Evolutionary conservation across 1,284 basidiomycete species (phyloP).

Genomic region (Irpex rosettiformis): DNA sequence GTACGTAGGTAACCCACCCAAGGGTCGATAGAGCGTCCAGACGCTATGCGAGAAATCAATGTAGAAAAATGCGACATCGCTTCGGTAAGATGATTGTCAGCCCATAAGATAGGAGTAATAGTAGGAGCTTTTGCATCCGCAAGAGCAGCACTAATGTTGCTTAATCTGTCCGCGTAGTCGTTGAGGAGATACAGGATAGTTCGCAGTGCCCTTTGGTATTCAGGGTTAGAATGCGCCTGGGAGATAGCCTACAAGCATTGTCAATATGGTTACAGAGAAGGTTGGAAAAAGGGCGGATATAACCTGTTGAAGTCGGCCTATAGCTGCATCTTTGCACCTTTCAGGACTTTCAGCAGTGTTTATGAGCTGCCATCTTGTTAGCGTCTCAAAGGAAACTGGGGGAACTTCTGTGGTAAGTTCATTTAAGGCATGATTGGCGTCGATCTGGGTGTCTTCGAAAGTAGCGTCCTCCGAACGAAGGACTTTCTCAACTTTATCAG

Average conservation of each 20-base stretch:
- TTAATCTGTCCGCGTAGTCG: slow-evolving; percentile 37
- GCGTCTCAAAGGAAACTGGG: slow-evolving; percentile 13
- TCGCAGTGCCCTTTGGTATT: slow-evolving; percentile 34
- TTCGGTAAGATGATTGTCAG: slow-evolving; percentile 28
- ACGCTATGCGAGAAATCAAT: slow-evolving; percentile 40
- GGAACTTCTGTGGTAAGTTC: slow-evolving; percentile 14
- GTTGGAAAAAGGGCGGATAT: slow-evolving; percentile 3
- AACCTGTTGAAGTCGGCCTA: slow-evolving; percentile 39
- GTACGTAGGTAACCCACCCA: slow-evolving; percentile 27
- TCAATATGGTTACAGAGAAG: neutral
- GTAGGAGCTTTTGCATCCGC: slow-evolving; percentile 17
- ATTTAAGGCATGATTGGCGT: neutral
- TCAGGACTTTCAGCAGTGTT: slow-evolving; percentile 23
- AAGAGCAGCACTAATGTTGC: slow-evolving; percentile 22
- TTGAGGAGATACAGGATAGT: slow-evolving; percentile 36
- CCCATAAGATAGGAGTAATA: slow-evolving; percentile 24
- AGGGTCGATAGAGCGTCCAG: slow-evolving; percentile 35
- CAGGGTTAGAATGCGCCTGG: slow-evolving; percentile 36
- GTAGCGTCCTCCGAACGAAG: neutral
- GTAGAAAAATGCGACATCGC: slow-evolving; percentile 32
- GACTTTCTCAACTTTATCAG: slow-evolving; percentile 1
- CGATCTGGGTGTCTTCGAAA: neutral
- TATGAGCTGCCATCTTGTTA: slow-evolving; percentile 15
- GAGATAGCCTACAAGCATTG: slow-evolving; percentile 31
- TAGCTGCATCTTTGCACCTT: slow-evolving; percentile 29